phyloP scores from a whole-genome alignment of 495 filamentous ascomycete genomes.

The Talaromyces trachyspermus region DNA sequence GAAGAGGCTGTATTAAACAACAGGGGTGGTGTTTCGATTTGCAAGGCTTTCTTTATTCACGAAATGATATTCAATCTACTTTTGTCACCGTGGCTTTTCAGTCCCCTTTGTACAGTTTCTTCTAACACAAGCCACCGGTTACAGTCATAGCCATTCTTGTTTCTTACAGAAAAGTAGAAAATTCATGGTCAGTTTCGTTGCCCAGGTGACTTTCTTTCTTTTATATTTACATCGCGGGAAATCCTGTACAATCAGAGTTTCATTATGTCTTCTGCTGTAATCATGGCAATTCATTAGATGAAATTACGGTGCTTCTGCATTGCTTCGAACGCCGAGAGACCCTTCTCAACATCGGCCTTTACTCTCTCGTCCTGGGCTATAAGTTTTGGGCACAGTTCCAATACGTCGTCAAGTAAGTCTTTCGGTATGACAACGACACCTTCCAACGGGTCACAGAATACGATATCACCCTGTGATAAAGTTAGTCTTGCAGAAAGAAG shows the following conservation, averaged over 20 bases:
- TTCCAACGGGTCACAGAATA: slow-evolving; percentile 53
- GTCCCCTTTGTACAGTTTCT: slow-evolving; percentile 16
- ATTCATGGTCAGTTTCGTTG: not conserved
- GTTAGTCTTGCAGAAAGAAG: too few species aligned
- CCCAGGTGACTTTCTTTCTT: too few species aligned
- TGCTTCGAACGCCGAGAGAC: slow-evolving; percentile 51
- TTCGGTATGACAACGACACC: slow-evolving; percentile 58
- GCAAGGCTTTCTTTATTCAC: slow-evolving; percentile 16
- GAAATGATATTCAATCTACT: slow-evolving; percentile 20
- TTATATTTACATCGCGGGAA: too few species aligned
- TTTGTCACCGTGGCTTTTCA: slow-evolving; percentile 21
- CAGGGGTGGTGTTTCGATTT: slow-evolving; percentile 8
- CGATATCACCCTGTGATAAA: slow-evolving; percentile 46
- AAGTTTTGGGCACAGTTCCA: slow-evolving; percentile 47
- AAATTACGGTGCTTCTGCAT: slow-evolving; percentile 7
- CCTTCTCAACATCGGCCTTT: slow-evolving; percentile 49
- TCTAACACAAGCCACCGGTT: not conserved
- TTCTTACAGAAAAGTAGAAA: not conserved
- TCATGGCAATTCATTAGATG: too few species aligned
- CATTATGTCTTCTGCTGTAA: too few species aligned
- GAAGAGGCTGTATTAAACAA: slow-evolving; percentile 29
- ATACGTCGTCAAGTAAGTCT: slow-evolving; percentile 38
- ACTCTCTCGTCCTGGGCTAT: slow-evolving; percentile 55
- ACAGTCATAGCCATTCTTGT: not conserved
- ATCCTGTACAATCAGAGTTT: too few species aligned